Conservation (phyloP, 2,329 filamentous ascomycete species). For the Alternaria sp. region DNA sequence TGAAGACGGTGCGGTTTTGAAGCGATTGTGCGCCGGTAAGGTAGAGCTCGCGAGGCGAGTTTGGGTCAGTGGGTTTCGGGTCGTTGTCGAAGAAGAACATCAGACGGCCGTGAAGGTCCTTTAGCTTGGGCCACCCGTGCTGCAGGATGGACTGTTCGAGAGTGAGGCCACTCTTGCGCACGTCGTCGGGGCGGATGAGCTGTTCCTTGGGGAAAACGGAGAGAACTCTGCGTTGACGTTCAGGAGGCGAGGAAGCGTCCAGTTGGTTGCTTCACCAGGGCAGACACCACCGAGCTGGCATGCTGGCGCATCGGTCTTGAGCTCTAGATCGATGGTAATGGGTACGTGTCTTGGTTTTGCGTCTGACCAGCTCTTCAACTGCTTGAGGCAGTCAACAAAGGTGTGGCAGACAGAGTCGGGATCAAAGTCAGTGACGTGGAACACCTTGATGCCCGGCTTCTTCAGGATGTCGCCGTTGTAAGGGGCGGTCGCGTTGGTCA, state of each 20-base stretch:
- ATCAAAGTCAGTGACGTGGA: constrained; percentile 62
- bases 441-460: constrained; percentile 59
- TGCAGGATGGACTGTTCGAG: constrained; percentile 59
- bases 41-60: constrained; percentile 53
- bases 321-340: constrained; percentile 61
- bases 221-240: constrained; percentile 58
- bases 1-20: constrained; percentile 60
- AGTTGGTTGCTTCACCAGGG: constrained; percentile 54
- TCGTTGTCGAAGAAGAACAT: constrained; percentile 64
- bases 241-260: constrained; percentile 56
- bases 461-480: constrained; percentile 53
- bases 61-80: constrained; percentile 44
- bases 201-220: constrained; percentile 53
- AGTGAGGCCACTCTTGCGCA: constrained; percentile 54
- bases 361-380: constrained; percentile 58
- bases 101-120: constrained; percentile 56
- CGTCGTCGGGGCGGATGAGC: constrained; percentile 60
- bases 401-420: constrained; percentile 59
- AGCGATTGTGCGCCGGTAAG: constrained; percentile 45
- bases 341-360: constrained; percentile 57
- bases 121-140: constrained; percentile 60
- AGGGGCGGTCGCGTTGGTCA: constrained; percentile 52
- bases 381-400: constrained; percentile 55
- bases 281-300: constrained; percentile 50
- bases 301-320: constrained; percentile 55